Base-by-base conservation (phyloP, 2,329 filamentous ascomycete species). In the Diaporthe caulivora region DNA sequence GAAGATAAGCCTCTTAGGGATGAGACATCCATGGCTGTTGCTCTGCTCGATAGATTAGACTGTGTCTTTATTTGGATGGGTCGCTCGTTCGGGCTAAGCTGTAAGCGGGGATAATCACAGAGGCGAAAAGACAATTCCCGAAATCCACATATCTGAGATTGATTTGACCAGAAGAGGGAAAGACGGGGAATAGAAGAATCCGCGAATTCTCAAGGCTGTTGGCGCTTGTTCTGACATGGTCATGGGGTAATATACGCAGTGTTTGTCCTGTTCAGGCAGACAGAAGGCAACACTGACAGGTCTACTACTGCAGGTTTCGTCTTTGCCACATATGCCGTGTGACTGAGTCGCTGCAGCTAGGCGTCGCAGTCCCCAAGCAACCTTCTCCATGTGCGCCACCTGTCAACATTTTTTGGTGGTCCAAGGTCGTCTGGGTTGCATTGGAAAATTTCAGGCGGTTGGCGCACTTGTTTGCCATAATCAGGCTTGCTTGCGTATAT, bases 1-100 rank as follows among this genome's bases (percentile, higher is more conserved):
- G 72, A 72, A 26, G 72, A 74, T 13, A 74, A 26, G 21, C 67
- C 31, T 29, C 65, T 47, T 3, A 74, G 40, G 17, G 72, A 71
- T 1, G 69, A 49, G 26, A 71, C 69, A 5, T 74, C 72, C 72
- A 74, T 74, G 58, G 42, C n/a, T 34, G 18, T 6, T 13, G 34
- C 17, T 31, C 17, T 18, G n/a, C 10, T 31, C 18, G 15, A 29
- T 7, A 4, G 11, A 18, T 18, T 40, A 17, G 21, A 18, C 3
- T n/a, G 17, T 10, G 18, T 67, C 11, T 37, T 24, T 2, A 6
- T 53, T 11, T 53, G 8, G 9, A 29, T 6, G 3, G 47, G 29
- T 13, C 9, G 18, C 18, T 7, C 6, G 40, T 31, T 26, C 10
- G 47, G 31, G 9, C 21, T 37, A n/a, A 3, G 18, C 21, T 26